Evolutionary conservation across 2,329 filamentous ascomycete genomes (phyloP).

Genomic region (Diaporthe ilicicola): DNA sequence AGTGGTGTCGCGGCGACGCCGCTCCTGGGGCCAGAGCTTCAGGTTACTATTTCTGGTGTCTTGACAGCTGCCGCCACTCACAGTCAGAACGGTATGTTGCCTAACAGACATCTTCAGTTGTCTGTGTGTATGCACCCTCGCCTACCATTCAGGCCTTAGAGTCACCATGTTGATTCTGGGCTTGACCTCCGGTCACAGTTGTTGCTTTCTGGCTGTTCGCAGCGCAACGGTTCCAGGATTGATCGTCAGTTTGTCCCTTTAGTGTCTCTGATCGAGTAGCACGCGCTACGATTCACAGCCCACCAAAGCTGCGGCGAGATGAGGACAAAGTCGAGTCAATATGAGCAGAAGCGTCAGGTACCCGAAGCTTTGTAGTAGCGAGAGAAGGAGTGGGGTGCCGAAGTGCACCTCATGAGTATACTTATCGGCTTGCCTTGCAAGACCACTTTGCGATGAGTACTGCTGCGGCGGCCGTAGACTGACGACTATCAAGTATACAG

Average conservation of each 20-base stretch:
- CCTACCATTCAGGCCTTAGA: neutral
- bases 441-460: neutral
- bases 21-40: conserved; percentile 7
- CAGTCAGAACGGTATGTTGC: neutral
- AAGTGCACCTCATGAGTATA: neutral
- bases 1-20: conserved; percentile 23
- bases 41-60: conserved; percentile 18
- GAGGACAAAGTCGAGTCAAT: neutral
- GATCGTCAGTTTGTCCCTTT: neutral
- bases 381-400: neutral
- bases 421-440: neutral
- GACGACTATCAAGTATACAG: neutral
- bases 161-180: neutral
- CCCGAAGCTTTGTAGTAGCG: neutral
- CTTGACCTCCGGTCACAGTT: neutral
- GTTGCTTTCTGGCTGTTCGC: neutral
- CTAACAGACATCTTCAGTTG: neutral
- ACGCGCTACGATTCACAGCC: conserved; percentile 12
- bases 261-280: conserved; percentile 31
- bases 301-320: neutral
- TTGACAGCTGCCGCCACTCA: neutral
- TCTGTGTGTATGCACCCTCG: neutral
- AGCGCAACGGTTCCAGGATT: neutral
- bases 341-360: neutral
- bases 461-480: neutral